Percentiles rank a stretch among this genome's conserved stretches.
Conservation (phyloP, 495 filamentous ascomycete species). For the Trichocladium antarcticum region DNA sequence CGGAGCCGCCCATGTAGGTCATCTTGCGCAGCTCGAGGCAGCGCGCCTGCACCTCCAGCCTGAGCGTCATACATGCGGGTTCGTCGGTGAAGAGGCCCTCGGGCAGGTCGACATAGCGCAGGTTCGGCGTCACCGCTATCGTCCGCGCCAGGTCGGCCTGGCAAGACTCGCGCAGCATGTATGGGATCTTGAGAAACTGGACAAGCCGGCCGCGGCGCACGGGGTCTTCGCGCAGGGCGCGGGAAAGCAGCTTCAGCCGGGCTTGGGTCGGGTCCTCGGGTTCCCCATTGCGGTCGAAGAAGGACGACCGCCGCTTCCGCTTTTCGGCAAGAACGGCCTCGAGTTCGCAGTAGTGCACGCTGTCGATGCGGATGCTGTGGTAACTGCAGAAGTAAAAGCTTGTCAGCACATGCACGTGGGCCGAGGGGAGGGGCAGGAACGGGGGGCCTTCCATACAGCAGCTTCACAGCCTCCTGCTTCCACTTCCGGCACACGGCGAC, state of each 20-base stretch:
- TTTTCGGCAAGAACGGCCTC: constrained; percentile 68
- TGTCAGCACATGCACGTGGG: too few species aligned
- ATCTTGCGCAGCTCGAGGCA: constrained; percentile 81
- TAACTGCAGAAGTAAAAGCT: constrained; percentile 45
- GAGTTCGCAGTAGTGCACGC: constrained; percentile 86
- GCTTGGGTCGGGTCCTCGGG: constrained; percentile 66
- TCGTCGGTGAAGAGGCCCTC: constrained; percentile 79
- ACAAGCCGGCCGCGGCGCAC: constrained; percentile 53
- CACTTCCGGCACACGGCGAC: constrained; percentile 62
- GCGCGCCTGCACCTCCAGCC: constrained; percentile 70
- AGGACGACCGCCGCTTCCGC: constrained; percentile 57
- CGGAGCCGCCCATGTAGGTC: constrained; percentile 67
- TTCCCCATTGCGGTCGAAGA: constrained; percentile 63
- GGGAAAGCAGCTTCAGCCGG: constrained; percentile 65
- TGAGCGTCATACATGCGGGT: constrained; percentile 56
- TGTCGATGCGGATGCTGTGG: constrained; percentile 79
- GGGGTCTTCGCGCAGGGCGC: constrained; percentile 64
- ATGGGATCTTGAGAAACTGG: constrained; percentile 77
- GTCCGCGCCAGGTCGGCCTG: constrained; percentile 76
- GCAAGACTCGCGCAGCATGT: constrained; percentile 86
- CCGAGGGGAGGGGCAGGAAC: background rate
- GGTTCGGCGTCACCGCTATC: constrained; percentile 71
- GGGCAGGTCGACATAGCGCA: constrained; percentile 85
- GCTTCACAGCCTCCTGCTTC: constrained; percentile 43
- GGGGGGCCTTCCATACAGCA: constrained; percentile 42